Percentiles rank a stretch among this genome's conserved stretches.
Conservation (phyloP, 2,329 filamentous ascomycete species). For the Claviceps spartinae region DNA sequence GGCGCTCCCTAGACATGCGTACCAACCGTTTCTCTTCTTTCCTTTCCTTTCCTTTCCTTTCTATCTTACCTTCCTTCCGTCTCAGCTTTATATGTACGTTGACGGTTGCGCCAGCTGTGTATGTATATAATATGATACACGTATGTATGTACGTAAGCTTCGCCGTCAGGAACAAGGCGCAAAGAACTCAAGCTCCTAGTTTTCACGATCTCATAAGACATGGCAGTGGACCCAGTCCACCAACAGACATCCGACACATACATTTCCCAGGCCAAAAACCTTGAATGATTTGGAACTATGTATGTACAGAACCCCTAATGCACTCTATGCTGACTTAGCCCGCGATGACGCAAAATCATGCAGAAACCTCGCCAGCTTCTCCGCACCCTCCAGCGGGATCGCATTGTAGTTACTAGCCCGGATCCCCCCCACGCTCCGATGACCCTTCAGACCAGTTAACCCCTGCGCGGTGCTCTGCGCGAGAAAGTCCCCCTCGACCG, state of each 20-base stretch:
- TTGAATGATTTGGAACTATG: too few species aligned
- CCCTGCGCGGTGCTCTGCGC: conserved; percentile 53
- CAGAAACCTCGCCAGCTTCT: conserved; percentile 5
- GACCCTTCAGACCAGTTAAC: conserved; percentile 74
- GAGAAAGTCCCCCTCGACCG: conserved; percentile 68
- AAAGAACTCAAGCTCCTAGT: too few species aligned
- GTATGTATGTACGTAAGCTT: too few species aligned
- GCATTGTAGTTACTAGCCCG: conserved; percentile 6
- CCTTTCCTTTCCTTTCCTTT: not conserved
- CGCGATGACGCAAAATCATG: not conserved
- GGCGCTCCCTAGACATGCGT: too few species aligned
- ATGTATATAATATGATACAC: too few species aligned
- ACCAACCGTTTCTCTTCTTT: not conserved
- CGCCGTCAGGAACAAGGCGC: too few species aligned
- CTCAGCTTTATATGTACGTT: not conserved
- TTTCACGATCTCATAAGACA: too few species aligned
- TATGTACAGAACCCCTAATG: too few species aligned
- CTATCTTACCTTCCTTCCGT: not conserved
- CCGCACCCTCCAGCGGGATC: conserved; percentile 1
- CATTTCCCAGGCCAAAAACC: too few species aligned
- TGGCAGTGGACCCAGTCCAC: too few species aligned
- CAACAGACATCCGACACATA: too few species aligned
- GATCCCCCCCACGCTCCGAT: conserved; percentile 65
- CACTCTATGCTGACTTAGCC: not conserved
- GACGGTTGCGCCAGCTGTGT: too few species aligned